phyloP scores from a whole-genome alignment of 2,329 filamentous ascomycete genomes.

The Blastomyces parvus region DNA sequence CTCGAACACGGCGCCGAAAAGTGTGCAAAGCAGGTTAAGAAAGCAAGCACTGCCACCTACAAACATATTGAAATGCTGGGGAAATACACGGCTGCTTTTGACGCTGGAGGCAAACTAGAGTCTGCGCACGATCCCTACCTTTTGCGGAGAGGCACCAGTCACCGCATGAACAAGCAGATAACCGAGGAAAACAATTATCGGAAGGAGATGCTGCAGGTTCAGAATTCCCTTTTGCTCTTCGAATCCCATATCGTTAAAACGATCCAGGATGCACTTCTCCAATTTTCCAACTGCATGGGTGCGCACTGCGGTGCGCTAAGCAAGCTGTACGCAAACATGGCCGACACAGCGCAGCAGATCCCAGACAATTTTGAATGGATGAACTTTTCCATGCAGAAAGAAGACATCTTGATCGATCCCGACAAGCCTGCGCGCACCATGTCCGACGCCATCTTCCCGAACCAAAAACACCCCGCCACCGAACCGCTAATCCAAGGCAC shows the following conservation, averaged over 20 bases:
- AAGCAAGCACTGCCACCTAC: conserved; percentile 74
- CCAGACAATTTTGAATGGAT: conserved; percentile 86
- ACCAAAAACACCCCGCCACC: conserved; percentile 73
- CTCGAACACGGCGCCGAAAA: conserved; percentile 71
- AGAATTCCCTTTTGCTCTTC: conserved; percentile 79
- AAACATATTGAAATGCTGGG: conserved; percentile 94
- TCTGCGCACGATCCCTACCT: conserved; percentile 80
- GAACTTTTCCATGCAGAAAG: conserved; percentile 65
- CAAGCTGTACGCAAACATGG: conserved; percentile 73
- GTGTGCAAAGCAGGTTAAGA: conserved; percentile 82
- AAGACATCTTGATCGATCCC: conserved; percentile 66
- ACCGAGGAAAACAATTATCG: conserved; percentile 92
- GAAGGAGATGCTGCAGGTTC: conserved; percentile 83
- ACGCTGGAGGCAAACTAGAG: conserved; percentile 60
- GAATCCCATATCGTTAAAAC: conserved; percentile 77
- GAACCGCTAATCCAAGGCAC: conserved; percentile 77
- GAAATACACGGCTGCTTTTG: conserved; percentile 70
- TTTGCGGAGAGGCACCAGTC: conserved; percentile 66
- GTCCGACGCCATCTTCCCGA: conserved; percentile 69
- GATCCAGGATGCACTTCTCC: conserved; percentile 69
- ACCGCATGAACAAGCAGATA: conserved; percentile 83
- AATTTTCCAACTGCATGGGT: conserved; percentile 71
- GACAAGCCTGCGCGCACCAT: conserved; percentile 63
- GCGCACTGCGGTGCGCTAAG: conserved; percentile 74
- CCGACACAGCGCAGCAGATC: conserved; percentile 64